Percentiles rank a stretch among this genome's conserved stretches.
phyloP scores from a whole-genome alignment of 164 flowering plant genomes.

The Magnolia officinalis region DNA sequence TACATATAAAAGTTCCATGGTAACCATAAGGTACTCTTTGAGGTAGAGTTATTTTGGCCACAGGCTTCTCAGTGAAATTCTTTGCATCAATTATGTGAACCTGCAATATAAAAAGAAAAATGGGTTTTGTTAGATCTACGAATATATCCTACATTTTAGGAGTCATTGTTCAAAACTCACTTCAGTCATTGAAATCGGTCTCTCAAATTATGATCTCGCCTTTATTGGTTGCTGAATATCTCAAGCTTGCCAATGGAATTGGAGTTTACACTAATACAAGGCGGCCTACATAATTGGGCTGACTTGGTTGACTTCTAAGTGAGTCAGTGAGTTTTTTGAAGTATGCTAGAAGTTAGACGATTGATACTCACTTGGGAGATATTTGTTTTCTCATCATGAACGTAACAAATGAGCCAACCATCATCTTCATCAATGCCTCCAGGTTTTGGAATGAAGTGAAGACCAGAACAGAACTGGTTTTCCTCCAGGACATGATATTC shows the following conservation, averaged over 20 bases:
- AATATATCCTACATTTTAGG: not conserved
- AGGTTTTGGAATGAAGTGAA: conserved; percentile 4
- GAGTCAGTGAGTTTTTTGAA: not conserved
- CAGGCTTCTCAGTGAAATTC: conserved; percentile 14
- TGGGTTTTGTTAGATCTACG: not conserved
- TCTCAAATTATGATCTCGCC: not conserved
- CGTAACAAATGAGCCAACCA: conserved; percentile 27
- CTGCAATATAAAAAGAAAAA: conserved; percentile 5
- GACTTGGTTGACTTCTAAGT: not conserved
- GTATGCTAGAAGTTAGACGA: not conserved
- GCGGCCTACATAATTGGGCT: not conserved
- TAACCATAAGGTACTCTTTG: conserved; percentile 27
- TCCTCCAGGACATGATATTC: conserved; percentile 17
- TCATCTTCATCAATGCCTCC: conserved; percentile 28
- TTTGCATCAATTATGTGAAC: conserved; percentile 24
- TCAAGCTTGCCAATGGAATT: too few species aligned
- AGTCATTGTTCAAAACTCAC: too few species aligned
- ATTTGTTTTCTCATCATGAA: conserved; percentile 21
- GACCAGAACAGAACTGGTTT: conserved; percentile 10
- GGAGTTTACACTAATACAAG: too few species aligned
- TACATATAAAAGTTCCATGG: conserved; percentile 13
- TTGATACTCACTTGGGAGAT: conserved; percentile 17
- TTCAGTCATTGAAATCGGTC: not conserved
- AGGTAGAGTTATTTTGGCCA: conserved; percentile 21
- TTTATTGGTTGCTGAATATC: too few species aligned